Base-by-base conservation (phyloP, 495 filamentous ascomycete species). In the Xylaria curta region DNA sequence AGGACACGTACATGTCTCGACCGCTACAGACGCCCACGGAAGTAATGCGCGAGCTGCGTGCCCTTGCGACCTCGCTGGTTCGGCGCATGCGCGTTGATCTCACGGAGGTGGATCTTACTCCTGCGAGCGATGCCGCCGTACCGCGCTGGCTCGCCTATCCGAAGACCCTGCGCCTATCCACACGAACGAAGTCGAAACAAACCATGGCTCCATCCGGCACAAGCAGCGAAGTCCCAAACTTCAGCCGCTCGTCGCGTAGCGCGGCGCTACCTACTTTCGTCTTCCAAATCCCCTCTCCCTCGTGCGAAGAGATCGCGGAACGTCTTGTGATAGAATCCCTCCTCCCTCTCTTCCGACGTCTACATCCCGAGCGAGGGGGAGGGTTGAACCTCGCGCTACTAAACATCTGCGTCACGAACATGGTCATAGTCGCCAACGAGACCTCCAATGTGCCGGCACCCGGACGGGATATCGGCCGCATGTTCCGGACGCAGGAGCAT, bases 391-490 rank as follows among this genome's bases (percentile, higher is more conserved):
- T 97, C 17, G 92, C 91, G 66, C 78, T 97, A 51, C 81, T 98
- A 63, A 98, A 98, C 76, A 81, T 98, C 17, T 94, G 92, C 26
- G 94, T 94, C 2, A 92, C 92, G 1, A 95, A 97, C 76, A 95
- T 98, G 90, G 85, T 88, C 2, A 87, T 90, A 33, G 75, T 78
- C 70, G 86, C 84, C 24, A 89, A 63, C 82, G 80, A 69, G 83
- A 44, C 51, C 6, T 24, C 42, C 8, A 46, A 44, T 38, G 71
- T 65, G 8, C 61, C 71, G 17, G 65, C 71, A 21, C 64, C 61
- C 53, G 71, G 82, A 3, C 75, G 81, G 66, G 87, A 93, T 75
- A 93, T 94, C 72, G 85, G 84, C 4, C 82, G 79, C 68, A 93
- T 94, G 91, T 92, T 94, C 76, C 86, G 81, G 63, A 82, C 83